Evolutionary conservation across 306 rosid species (phyloP), one percentile per base, ranked within the genome.

Genomic region (Purshia tridentata): DNA sequence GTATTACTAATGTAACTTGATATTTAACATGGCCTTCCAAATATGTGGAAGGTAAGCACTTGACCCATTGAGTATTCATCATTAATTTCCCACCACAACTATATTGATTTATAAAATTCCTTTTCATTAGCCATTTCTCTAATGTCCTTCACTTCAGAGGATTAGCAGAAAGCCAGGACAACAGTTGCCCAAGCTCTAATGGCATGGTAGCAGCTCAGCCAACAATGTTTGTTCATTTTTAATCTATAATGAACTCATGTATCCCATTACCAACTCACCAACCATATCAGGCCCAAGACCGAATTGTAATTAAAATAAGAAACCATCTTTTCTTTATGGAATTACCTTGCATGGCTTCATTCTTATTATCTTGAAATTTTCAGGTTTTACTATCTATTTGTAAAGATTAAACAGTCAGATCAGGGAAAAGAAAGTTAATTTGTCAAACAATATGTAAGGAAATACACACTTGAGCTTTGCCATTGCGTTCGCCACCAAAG

Each of bases 401-500:
- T 12, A 14, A 9, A 39, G 37, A 15, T 62, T 23, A 56, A 57
- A 47, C 29, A 37, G 13, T 44, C 55, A 16, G 15, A 57, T 16
- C 65, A 61, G 44, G 58, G 67, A 39, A 56, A 22, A 48, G 3
- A 46, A 15, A 22, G 48, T n/a, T 60, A 9, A 16, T 6, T 11
- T 46, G 12, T 12, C 20, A 19, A 12, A 35, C 2, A 12, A 63
- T 23, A 51, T 45, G 74, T 62, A 62, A 62, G n/a, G 77, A 51
- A 71, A 57, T 80, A 74, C 99, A 77, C 91, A 95, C 99, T 95
- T 90, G 99, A 95, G 89, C 99, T 95, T 87, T 95, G 99, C 99
- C 99, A 95, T 77, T 91, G 99, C 46, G 99, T 90, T 91, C 99
- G 92, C 99, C 99, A 95, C 99, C 99, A 95, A 61, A 95, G 91